phyloP scores from a whole-genome alignment of 805 yeast species.

The Komagataella mondaviorum region DNA sequence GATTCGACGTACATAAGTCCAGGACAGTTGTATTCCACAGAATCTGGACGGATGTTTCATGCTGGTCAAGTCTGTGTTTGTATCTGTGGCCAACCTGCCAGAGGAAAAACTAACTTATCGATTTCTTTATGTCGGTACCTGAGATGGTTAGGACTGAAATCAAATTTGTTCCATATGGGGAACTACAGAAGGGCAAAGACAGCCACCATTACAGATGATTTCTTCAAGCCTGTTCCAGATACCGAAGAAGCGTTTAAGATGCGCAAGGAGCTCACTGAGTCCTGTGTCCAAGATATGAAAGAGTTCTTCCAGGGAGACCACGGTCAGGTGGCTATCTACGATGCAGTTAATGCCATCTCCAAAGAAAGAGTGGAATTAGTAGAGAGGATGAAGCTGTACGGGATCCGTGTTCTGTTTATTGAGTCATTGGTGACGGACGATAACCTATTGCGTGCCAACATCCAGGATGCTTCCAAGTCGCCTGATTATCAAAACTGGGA shows the following conservation, averaged over 20 bases:
- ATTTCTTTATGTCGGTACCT: conserved; percentile 85
- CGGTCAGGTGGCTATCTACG: conserved; percentile 94
- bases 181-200: conserved; percentile 63
- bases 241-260: conserved; percentile 31
- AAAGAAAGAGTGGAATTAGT: conserved; percentile 50
- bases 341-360: conserved; percentile 81
- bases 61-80: conserved; percentile 90
- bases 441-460: conserved; percentile 55
- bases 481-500: conserved; percentile 81
- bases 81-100: conserved; percentile 86
- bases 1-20: conserved; percentile 65
- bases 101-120: conserved; percentile 89
- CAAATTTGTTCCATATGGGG: conserved; percentile 84
- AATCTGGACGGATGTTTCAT: conserved; percentile 83
- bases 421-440: conserved; percentile 77
- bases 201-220: conserved; percentile 50
- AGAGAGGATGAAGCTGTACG: conserved; percentile 35
- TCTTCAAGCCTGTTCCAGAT: conserved; percentile 44
- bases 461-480: conserved; percentile 73
- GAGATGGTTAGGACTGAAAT: conserved; percentile 92
- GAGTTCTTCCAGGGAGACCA: conserved; percentile 58
- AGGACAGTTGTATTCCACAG: conserved; percentile 88
- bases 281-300: conserved; percentile 57
- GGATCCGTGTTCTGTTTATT: conserved; percentile 72
- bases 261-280: conserved; percentile 44